These are phyloP conservation scores for Sicyos edulis DNA, from an alignment of 306 rosid species.

Conservation along the genomic window DNA sequence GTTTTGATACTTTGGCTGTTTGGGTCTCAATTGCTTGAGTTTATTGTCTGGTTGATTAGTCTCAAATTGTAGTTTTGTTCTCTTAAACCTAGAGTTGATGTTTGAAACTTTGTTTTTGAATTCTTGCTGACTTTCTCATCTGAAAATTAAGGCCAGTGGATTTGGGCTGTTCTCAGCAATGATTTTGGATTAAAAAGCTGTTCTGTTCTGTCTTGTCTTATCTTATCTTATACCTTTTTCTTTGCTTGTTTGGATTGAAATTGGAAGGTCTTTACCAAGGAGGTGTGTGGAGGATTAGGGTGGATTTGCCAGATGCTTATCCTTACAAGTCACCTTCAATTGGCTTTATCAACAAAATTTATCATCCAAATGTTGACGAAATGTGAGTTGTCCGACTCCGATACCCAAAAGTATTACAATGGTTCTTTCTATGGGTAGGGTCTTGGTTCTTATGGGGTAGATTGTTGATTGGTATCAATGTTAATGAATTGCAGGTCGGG, in stretches of 20 bases:
- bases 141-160: no score
- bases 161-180: neutral
- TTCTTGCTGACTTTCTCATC: no score
- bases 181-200: neutral
- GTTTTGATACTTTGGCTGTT: neutral
- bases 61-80: neutral
- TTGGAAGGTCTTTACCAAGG: slow-evolving; percentile 68
- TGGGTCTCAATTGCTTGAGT: no score
- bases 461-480: slow-evolving; percentile 16
- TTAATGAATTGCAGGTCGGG: slow-evolving; percentile 62
- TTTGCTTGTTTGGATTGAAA: slow-evolving; percentile 19
- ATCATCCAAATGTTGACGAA: slow-evolving; percentile 95
- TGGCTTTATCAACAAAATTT: slow-evolving; percentile 78
- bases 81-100: neutral
- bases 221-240: neutral
- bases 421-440: slow-evolving; percentile 14
- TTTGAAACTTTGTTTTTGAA: neutral
- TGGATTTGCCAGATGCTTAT: slow-evolving; percentile 84
- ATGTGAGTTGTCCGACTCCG: slow-evolving; percentile 43
- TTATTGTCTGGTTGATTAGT: slow-evolving; percentile 5
- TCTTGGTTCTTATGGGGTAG: slow-evolving; percentile 12
- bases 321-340: slow-evolving; percentile 87
- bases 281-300: slow-evolving; percentile 81
- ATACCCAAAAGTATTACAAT: neutral
- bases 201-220: neutral